Conservation (phyloP, 495 filamentous ascomycete species). For the Coniosporium apollinis region DNA sequence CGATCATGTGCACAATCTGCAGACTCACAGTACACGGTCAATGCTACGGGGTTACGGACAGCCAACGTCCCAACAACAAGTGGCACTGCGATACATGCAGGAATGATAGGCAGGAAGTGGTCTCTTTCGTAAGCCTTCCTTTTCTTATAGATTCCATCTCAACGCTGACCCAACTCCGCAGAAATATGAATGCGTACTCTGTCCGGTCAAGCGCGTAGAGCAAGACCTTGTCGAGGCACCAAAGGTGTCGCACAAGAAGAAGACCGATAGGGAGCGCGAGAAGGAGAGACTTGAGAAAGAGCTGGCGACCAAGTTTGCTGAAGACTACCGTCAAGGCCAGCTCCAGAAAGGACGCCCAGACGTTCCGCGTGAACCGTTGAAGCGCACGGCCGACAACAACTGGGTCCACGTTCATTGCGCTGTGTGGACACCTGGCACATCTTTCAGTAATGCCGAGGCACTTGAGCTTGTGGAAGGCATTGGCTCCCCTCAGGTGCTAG, state of each 20-base stretch:
- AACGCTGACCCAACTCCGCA: constrained; percentile 24
- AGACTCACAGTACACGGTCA: constrained; percentile 82
- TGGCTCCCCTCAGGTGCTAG: constrained; percentile 29
- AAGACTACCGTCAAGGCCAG: constrained; percentile 68
- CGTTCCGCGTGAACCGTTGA: constrained; percentile 78
- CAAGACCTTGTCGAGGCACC: constrained; percentile 73
- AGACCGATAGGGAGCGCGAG: constrained; percentile 79
- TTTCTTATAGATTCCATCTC: background rate
- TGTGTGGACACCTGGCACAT: constrained; percentile 79
- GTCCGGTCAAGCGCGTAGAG: constrained; percentile 58
- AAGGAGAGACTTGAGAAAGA: constrained; percentile 75
- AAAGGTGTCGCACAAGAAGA: constrained; percentile 78
- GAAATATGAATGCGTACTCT: constrained; percentile 85
- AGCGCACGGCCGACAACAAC: constrained; percentile 84
- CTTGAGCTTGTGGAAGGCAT: constrained; percentile 81
- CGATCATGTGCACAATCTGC: constrained; percentile 66
- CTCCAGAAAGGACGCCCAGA: constrained; percentile 63
- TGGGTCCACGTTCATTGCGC: constrained; percentile 97
- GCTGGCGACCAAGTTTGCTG: constrained; percentile 50
- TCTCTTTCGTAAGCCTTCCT: constrained; percentile 53
- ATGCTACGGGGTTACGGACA: constrained; percentile 77
- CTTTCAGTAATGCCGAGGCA: constrained; percentile 66
- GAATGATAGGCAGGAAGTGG: constrained; percentile 75
- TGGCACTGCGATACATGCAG: constrained; percentile 94
- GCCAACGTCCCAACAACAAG: constrained; percentile 45